phyloP scores from a whole-genome alignment of 23 red algal genomes.

The Chondrus crispus region DNA sequence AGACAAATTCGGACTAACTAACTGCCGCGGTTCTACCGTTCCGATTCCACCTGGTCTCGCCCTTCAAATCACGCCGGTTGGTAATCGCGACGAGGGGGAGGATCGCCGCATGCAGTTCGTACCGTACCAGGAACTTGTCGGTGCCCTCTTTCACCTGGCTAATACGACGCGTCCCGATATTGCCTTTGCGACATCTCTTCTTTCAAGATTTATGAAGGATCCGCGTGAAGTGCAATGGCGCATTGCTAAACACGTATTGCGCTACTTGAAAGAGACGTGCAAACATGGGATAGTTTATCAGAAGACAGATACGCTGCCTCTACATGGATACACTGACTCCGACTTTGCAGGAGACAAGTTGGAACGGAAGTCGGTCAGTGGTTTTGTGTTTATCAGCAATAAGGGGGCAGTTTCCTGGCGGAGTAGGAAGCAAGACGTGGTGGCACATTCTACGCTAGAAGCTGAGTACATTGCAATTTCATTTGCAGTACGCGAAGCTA shows the following conservation, averaged over 20 bases:
- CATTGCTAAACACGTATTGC: not conserved
- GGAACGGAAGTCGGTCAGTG: not conserved
- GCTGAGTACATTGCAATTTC: slow-evolving; percentile 14
- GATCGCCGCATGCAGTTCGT: no score
- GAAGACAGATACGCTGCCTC: not conserved
- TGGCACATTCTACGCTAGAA: slow-evolving; percentile 17
- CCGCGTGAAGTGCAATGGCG: not conserved
- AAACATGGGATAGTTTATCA: not conserved
- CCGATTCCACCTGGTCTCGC: no score
- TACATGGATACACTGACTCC: not conserved
- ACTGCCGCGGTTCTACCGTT: no score
- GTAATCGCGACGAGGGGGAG: no score
- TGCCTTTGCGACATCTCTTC: not conserved
- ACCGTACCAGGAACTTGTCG: not conserved
- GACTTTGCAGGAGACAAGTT: not conserved
- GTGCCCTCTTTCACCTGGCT: not conserved
- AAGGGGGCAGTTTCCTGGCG: not conserved
- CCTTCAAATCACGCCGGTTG: not conserved
- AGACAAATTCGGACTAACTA: not conserved
- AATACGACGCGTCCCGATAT: slow-evolving; percentile 12
- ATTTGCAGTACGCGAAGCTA: slow-evolving; percentile 22
- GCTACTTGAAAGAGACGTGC: not conserved
- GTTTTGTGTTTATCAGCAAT: not conserved
- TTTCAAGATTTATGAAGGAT: not conserved
- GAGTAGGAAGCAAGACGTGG: no score